Base-by-base conservation (phyloP, 345 rosid species). In the Brassica nigra region DNA sequence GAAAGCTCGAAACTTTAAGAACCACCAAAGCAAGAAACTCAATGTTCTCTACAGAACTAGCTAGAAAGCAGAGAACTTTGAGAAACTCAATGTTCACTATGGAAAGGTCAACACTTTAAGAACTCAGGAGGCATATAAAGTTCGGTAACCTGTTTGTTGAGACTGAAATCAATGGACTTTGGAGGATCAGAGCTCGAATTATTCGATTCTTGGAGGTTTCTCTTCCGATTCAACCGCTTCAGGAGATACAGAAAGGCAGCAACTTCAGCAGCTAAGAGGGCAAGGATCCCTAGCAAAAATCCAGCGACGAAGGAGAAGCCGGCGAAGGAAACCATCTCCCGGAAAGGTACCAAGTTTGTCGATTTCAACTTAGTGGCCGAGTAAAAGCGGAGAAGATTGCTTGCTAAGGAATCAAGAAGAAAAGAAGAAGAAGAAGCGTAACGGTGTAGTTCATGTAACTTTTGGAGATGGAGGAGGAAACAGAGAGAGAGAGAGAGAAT, bases 111-210 rank as follows among this genome's bases (percentile, higher is more conserved):
- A 29, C 31, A 29, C 31, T 29, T 33, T 33, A 33, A 4, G 37
- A 33, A 33, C 7, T n/a, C n/a, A n/a, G n/a, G n/a, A n/a, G n/a
- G n/a, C n/a, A n/a, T n/a, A n/a, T n/a, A n/a, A n/a, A n/a, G n/a
- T n/a, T n/a, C n/a, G n/a, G n/a, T n/a, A n/a, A n/a, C 91, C 90
- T 85, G 86, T 82, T 87, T 88, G 63, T 66, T 86, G 76, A 62
- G 82, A 77, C 74, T 61, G 76, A 80, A 84, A 73, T 84, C 84
- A n/a, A 87, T 81, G 20, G 90, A 83, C 6, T 78, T 86, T 8
- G 44, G 82, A 73, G 68, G 81, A 83, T 86, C 92, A 66, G 76
- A 79, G 18, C 55, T 14, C 16, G 55, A 4, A 6, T 7, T 61
- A 6, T 68, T 59, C 52, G 83, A 69, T 31, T 76, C 71, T 0